Evolutionary conservation across 768 basidiomycete genomes (phyloP).

Genomic region (Phaeotremella skinneri): DNA sequence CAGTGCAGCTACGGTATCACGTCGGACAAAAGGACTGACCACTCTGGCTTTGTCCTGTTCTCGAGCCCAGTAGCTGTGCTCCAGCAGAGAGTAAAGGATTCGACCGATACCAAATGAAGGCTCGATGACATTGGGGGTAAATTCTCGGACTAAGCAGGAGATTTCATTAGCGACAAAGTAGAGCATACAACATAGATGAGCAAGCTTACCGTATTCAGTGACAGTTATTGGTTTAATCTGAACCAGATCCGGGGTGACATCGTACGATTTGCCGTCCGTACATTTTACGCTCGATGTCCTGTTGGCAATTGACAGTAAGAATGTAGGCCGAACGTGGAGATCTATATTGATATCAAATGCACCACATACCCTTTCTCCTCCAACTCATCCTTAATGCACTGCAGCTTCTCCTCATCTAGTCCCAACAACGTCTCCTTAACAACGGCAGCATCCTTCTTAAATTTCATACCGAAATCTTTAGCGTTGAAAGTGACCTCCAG

Average conservation of each 20-base stretch:
- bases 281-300: conserved; percentile 62
- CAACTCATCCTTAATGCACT: conserved; percentile 68
- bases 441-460: conserved; percentile 71
- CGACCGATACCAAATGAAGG: conserved; percentile 97
- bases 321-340: conserved; percentile 9
- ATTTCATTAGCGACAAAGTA: conserved; percentile 11
- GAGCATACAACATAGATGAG: background rate
- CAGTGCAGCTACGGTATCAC: conserved; percentile 12
- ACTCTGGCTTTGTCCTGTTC: conserved; percentile 87
- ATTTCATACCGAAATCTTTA: conserved; percentile 82
- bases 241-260: conserved; percentile 69
- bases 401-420: conserved; percentile 66
- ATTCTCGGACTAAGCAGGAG: conserved; percentile 73
- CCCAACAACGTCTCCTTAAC: conserved; percentile 60
- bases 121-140: conserved; percentile 95
- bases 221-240: conserved; percentile 78
- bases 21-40: conserved; percentile 60
- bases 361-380: conserved; percentile 58
- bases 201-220: conserved; percentile 68
- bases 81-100: conserved; percentile 87
- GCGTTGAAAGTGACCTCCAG: conserved; percentile 78
- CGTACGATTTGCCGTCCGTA: conserved; percentile 66
- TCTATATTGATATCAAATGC: background rate
- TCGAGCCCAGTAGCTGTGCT: conserved; percentile 93
- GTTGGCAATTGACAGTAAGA: background rate